Conservation (phyloP, 768 basidiomycete species). For the Auricularia auricula-judae region DNA sequence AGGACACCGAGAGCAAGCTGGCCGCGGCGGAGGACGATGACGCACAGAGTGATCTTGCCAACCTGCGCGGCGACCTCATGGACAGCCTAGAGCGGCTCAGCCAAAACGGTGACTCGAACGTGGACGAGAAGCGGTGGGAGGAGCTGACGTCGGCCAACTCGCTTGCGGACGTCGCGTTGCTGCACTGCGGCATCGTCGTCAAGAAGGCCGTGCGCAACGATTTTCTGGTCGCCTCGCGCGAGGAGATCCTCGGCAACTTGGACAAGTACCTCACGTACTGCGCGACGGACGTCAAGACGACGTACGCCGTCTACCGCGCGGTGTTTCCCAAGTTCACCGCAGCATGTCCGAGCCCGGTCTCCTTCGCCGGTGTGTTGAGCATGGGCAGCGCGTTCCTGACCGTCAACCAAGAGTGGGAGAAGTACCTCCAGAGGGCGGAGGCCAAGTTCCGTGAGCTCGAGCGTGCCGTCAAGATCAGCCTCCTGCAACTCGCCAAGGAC, state of each 20-base stretch:
- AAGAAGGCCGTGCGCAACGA: constrained; percentile 72
- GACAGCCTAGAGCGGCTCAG: neutral
- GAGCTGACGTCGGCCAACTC: constrained; percentile 88
- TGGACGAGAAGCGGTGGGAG: constrained; percentile 63
- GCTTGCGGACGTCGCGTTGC: constrained; percentile 79
- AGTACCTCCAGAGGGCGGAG: constrained; percentile 72
- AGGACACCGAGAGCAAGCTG: constrained; percentile 25
- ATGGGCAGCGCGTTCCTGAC: constrained; percentile 92
- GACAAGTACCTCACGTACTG: constrained; percentile 77
- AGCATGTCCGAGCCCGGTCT: constrained; percentile 84
- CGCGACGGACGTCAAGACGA: constrained; percentile 72
- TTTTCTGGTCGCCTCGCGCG: constrained; percentile 58
- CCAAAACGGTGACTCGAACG: neutral
- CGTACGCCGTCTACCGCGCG: constrained; percentile 65
- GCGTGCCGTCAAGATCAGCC: constrained; percentile 42
- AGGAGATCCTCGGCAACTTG: constrained; percentile 52
- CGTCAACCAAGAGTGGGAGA: constrained; percentile 83
- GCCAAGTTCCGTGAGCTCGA: constrained; percentile 60
- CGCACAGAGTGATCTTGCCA: constrained; percentile 19
- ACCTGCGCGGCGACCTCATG: constrained; percentile 18
- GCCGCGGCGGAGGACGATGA: constrained; percentile 28
- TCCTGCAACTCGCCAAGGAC: constrained; percentile 59
- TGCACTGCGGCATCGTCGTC: constrained; percentile 75
- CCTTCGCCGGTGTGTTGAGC: constrained; percentile 78
- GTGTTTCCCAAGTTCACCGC: constrained; percentile 73